Base-by-base conservation (phyloP, 202 grass and related monocot genomes). In the Zoysia matrella region DNA sequence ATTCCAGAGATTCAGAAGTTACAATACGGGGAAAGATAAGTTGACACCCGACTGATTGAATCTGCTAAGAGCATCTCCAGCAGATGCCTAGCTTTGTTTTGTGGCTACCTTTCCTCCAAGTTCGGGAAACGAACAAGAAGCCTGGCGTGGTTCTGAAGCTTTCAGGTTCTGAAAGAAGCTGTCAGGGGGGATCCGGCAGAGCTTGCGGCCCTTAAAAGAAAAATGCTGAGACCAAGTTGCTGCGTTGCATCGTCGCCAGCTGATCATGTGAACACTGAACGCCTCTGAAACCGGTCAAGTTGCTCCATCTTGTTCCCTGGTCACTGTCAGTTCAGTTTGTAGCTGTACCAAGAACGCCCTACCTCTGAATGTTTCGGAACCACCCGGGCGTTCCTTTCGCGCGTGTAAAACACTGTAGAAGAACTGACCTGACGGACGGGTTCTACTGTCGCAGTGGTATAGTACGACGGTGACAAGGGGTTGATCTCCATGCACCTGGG, bases 71-170 rank as follows among this genome's bases (percentile, higher is more conserved):
- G 30, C 30, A 36, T 1, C 30, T 36, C 48, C 48, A 61, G 67
- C 46, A 36, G 52, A 82, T 86, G 56, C 78, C 60, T 73, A 82
- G 7, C 82, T 73, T 89, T 78, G 66, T 85, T 61, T 55, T 40
- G 45, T 74, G 78, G 73, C 78, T 78, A 82, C 61, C 78, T 78
- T 89, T 86, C 74, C 87, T 73, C 87, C 82, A 73, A 78, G 78
- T 51, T 55, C 41, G 79, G 54, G 83, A 14, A 74, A 86, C 22
- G 88, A 89, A 85, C 83, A 86, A 85, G 52, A 74, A 69, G 67
- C 18, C 73, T 86, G 73, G 43, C 79, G 82, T 89, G 78, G 44
- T 60, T 66, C 88, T 69, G 83, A 89, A 89, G 78, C 61, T 82
- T 86, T 61, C 60, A 15, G 56, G 50, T 9, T 55, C 57, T 42